Evolutionary conservation across 345 rosid genomes (phyloP).

Genomic region (Salix brachista): DNA sequence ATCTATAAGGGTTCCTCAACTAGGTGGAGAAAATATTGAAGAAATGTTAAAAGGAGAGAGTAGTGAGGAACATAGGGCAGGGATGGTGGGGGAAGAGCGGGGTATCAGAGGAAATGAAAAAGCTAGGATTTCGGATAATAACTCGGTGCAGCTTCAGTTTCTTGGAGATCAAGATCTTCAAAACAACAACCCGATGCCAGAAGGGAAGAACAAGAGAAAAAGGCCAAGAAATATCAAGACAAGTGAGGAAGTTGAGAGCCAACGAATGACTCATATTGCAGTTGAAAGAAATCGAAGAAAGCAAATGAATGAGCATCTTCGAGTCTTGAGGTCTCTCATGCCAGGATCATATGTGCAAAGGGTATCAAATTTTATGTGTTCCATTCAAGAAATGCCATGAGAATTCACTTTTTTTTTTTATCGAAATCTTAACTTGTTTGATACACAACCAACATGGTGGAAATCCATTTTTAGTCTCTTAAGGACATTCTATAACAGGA

Average conservation of each 20-base stretch:
- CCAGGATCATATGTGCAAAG: slow-evolving; percentile 92
- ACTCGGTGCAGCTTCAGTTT: slow-evolving; percentile 50
- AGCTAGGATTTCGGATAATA: slow-evolving; percentile 46
- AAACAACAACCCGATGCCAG: slow-evolving; percentile 25
- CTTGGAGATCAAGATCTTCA: slow-evolving; percentile 35
- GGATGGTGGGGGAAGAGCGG: slow-evolving; percentile 21
- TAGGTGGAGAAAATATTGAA: slow-evolving; percentile 22
- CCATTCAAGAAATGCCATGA: not conserved
- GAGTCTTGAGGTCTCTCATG: slow-evolving; percentile 89
- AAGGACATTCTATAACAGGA: not conserved
- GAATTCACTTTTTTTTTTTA: too few species aligned
- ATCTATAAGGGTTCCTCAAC: slow-evolving; percentile 27
- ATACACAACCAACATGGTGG: not conserved
- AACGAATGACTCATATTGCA: slow-evolving; percentile 88
- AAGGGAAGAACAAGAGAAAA: slow-evolving; percentile 67
- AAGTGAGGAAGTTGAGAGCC: slow-evolving; percentile 89
- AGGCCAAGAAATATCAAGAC: slow-evolving; percentile 72
- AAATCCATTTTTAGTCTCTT: not conserved
- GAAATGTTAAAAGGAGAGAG: slow-evolving; percentile 11
- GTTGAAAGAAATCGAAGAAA: slow-evolving; percentile 86
- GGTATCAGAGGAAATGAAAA: slow-evolving; percentile 38
- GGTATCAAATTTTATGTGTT: slow-evolving; percentile 32
- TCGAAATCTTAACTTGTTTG: not conserved
- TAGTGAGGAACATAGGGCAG: slow-evolving; percentile 4
- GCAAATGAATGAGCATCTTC: slow-evolving; percentile 96